These are phyloP conservation scores for Diaporthe sp. DNA, from an alignment of 2,329 filamentous ascomycete genomes.

Conservation along the genomic window DNA sequence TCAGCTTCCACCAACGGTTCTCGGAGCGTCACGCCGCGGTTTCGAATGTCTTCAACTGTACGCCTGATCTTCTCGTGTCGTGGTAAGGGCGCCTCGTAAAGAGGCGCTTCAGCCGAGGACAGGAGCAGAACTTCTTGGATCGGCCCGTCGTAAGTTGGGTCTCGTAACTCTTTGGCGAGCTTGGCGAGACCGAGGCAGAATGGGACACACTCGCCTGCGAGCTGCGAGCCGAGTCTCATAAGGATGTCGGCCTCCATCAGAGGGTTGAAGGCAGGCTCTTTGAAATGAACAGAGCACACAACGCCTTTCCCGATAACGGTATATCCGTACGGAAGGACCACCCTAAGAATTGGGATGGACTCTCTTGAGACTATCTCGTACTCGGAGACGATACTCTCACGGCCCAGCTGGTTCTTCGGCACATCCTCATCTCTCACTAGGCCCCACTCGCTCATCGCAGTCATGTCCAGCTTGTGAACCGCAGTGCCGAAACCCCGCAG, in stretches of 20 bases:
- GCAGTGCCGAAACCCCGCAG: neutral
- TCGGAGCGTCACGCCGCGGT: neutral
- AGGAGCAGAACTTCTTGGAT: neutral
- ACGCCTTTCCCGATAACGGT: neutral
- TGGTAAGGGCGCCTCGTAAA: neutral
- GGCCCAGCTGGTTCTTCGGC: neutral
- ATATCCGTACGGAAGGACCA: neutral
- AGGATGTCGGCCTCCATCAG: neutral
- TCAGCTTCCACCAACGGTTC: neutral
- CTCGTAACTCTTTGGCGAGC: neutral
- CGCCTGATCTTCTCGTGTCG: neutral
- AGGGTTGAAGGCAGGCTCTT: neutral
- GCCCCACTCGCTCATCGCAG: neutral
- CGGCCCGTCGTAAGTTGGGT: neutral
- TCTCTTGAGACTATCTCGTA: neutral
- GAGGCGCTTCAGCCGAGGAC: neutral
- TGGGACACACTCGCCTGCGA: neutral
- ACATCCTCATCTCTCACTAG: neutral
- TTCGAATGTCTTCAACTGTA: neutral
- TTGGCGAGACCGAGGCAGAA: neutral
- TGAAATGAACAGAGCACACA: neutral
- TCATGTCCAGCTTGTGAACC: neutral
- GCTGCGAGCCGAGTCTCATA: neutral
- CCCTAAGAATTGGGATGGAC: neutral
- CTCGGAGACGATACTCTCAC: neutral